A percentile compares a stretch with the other conserved stretches of the same genome.
These are phyloP conservation scores for Cryptosporidium meleagridis DNA, from an alignment of 169 alveolate species.

Conservation along the genomic window DNA sequence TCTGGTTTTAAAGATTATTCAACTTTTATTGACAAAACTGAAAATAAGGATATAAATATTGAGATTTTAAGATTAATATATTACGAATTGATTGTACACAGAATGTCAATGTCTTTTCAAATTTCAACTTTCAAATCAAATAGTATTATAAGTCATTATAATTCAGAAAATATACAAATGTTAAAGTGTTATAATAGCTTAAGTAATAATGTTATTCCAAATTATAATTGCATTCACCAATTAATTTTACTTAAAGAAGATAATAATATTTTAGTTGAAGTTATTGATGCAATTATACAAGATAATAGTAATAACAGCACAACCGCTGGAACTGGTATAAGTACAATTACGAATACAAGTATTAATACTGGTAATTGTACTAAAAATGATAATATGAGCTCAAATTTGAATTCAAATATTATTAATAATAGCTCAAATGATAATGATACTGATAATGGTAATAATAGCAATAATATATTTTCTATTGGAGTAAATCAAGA, in stretches of 20 bases:
- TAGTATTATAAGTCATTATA: conserved; percentile 12
- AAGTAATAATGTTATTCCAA: not conserved
- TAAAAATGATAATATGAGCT: not conserved
- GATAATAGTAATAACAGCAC: not conserved
- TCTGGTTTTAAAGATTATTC: not conserved
- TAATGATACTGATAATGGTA: not conserved
- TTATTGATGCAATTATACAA: conserved; percentile 11
- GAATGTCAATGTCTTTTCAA: conserved; percentile 71
- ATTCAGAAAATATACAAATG: conserved; percentile 58
- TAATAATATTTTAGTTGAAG: conserved; percentile 56
- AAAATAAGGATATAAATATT: conserved; percentile 10
- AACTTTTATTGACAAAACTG: not conserved
- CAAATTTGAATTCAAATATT: not conserved
- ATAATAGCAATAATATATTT: not conserved
- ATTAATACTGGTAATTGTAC: not conserved
- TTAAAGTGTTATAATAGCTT: conserved; percentile 17
- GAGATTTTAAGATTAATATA: conserved; percentile 51
- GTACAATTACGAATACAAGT: not conserved
- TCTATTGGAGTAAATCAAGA: not conserved
- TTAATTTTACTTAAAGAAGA: conserved; percentile 42
- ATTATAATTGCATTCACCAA: conserved; percentile 40
- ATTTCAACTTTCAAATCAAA: not conserved
- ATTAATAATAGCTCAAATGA: not conserved
- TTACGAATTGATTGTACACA: conserved; percentile 48
- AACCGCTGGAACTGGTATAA: not conserved